A percentile compares a stretch with the other conserved stretches of the same genome.
Evolutionary conservation across 2,329 filamentous ascomycete genomes (phyloP).

Genomic region (Arthrobotrys sinensis): DNA sequence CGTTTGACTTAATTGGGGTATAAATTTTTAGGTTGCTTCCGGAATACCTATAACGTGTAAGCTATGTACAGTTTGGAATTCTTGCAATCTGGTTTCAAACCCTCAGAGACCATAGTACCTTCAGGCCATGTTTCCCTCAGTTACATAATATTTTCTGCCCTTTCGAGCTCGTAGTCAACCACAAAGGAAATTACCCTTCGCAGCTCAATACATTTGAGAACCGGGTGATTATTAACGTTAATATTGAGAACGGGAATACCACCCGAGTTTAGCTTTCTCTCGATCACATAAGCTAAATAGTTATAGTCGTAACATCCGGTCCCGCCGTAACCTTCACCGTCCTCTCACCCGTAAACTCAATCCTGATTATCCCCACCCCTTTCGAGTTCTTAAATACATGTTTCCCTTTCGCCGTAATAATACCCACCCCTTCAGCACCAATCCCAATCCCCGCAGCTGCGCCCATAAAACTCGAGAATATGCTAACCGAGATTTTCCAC

Average conservation of each 20-base stretch:
- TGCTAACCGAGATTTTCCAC: constrained; percentile 63
- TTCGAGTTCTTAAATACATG: constrained; percentile 61
- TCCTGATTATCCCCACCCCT: constrained; percentile 57
- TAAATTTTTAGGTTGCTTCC: too few species aligned
- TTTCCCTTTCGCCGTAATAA: constrained; percentile 58
- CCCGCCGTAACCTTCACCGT: constrained; percentile 63
- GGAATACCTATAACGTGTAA: too few species aligned
- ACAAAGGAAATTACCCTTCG: too few species aligned
- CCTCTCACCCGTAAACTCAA: constrained; percentile 62
- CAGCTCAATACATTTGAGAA: too few species aligned
- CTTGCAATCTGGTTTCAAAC: too few species aligned
- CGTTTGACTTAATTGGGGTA: too few species aligned
- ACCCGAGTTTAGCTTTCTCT: background rate
- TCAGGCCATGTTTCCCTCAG: too few species aligned
- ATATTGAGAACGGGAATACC: background rate
- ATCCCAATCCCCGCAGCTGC: constrained; percentile 57
- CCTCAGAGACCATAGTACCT: too few species aligned
- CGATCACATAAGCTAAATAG: constrained; percentile 24
- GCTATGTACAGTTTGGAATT: too few species aligned
- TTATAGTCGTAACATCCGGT: constrained; percentile 51
- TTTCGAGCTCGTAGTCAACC: too few species aligned
- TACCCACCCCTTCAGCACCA: constrained; percentile 60
- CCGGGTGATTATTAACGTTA: too few species aligned
- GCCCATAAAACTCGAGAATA: constrained; percentile 64
- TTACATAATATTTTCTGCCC: too few species aligned